Conservation (phyloP, 306 rosid genomes). For the Lathyrus oleraceus region DNA sequence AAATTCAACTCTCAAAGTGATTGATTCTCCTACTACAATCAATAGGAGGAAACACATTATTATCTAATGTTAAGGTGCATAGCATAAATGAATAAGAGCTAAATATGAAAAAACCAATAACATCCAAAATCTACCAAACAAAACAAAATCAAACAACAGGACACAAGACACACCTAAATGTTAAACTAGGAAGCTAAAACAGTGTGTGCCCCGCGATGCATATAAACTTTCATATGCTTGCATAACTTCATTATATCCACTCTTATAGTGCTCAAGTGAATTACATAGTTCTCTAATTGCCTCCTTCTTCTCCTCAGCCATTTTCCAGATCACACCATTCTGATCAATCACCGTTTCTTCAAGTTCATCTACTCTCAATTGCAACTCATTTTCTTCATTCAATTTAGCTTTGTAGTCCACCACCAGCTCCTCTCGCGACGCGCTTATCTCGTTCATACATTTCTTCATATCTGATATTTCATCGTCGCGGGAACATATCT, state of each 20-base stretch:
- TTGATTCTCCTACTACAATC: too few species aligned
- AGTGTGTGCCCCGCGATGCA: conserved; percentile 38
- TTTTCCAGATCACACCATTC: conserved; percentile 52
- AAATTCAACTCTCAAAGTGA: too few species aligned
- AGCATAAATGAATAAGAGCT: too few species aligned
- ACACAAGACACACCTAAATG: not conserved
- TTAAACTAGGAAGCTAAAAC: conserved; percentile 41
- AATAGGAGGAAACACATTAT: too few species aligned
- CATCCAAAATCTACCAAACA: conserved; percentile 19
- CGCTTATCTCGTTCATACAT: conserved; percentile 31
- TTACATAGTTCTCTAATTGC: conserved; percentile 80
- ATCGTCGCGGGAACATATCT: conserved; percentile 48
- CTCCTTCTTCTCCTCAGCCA: conserved; percentile 82
- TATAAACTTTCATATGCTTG: conserved; percentile 52
- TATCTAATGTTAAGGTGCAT: too few species aligned
- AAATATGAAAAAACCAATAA: conserved; percentile 5
- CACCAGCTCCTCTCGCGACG: conserved; percentile 45
- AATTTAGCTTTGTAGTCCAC: conserved; percentile 40
- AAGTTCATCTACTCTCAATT: conserved; percentile 55
- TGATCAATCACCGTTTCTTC: conserved; percentile 55
- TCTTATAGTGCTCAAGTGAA: conserved; percentile 74
- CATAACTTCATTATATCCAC: conserved; percentile 68
- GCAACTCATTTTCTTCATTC: conserved; percentile 50
- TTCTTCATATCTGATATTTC: conserved; percentile 50
- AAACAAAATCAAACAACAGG: not conserved